Evolutionary conservation across 176 grass and related monocot species (phyloP).

Genomic region (Chloris gayana): DNA sequence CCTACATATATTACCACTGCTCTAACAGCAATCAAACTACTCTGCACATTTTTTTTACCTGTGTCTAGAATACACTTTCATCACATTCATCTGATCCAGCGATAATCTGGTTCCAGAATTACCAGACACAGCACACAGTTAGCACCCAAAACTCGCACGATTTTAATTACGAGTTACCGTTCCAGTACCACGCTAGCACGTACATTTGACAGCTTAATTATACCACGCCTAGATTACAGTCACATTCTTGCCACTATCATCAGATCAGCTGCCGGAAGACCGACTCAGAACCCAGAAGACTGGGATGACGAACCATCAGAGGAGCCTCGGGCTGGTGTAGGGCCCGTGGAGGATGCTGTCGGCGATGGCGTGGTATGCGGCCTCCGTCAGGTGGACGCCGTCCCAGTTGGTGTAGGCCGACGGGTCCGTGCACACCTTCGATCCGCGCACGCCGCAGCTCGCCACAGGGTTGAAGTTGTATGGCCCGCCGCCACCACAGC

Average conservation of each 20-base stretch:
- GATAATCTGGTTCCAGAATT: not conserved
- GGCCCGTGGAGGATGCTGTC: conserved; percentile 63
- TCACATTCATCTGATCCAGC: not conserved
- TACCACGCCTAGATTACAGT: conserved; percentile 22
- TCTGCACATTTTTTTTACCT: not conserved
- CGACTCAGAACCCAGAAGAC: not conserved
- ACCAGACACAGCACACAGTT: not conserved
- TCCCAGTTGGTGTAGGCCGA: conserved; percentile 90
- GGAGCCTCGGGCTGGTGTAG: conserved; percentile 62
- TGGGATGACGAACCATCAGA: conserved; percentile 25
- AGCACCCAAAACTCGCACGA: not conserved
- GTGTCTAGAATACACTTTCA: not conserved
- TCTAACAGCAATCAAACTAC: too few relatives aligned
- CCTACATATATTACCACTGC: not conserved
- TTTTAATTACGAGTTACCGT: conserved; percentile 10
- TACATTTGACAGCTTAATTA: not conserved
- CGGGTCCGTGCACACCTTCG: too few relatives aligned
- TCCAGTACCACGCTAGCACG: not conserved
- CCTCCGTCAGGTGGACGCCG: conserved; percentile 92
- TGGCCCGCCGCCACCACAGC: conserved; percentile 77
- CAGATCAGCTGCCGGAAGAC: too few relatives aligned
- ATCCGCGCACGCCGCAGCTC: conserved; percentile 70
- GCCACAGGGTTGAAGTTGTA: conserved; percentile 87
- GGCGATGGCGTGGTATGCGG: conserved; percentile 76
- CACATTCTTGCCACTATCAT: not conserved